phyloP scores from a whole-genome alignment of 139 green algal genomes.

The Chlorella sp. region DNA sequence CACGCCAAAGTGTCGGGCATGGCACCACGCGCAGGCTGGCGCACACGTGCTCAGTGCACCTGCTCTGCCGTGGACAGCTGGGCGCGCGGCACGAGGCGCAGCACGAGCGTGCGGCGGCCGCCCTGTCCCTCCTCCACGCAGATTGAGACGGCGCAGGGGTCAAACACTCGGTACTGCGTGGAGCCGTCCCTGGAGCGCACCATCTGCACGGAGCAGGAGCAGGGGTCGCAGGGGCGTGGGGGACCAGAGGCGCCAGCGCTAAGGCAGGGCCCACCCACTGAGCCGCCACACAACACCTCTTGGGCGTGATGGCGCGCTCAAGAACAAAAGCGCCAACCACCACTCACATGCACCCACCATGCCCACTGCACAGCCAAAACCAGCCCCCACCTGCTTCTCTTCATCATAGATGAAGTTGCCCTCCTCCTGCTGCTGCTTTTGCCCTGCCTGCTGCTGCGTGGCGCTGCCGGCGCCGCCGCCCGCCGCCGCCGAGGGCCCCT shows the following conservation, averaged over 20 bases:
- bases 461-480: conserved; percentile 1
- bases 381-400: conserved; percentile 15
- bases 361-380: background rate
- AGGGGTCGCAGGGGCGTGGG: background rate
- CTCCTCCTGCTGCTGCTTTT: conserved; percentile 1
- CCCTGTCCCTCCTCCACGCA: conserved; percentile 64
- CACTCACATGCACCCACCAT: background rate
- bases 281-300: background rate
- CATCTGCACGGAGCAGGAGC: background rate
- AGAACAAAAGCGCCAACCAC: background rate
- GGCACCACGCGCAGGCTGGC: too few relatives aligned
- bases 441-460: background rate
- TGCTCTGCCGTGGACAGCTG: conserved; percentile 47
- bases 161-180: conserved; percentile 68
- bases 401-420: conserved; percentile 38
- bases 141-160: conserved; percentile 75
- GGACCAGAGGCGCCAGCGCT: background rate
- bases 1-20: too few relatives aligned
- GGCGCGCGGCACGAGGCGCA: conserved; percentile 58
- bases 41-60: conserved; percentile 39
- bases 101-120: conserved; percentile 57
- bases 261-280: background rate
- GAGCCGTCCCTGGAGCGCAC: conserved; percentile 25
- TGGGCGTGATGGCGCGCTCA: background rate
- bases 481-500: background rate